Percentiles rank a stretch among this genome's conserved stretches.
phyloP scores from a whole-genome alignment of 805 yeast genomes.

The Starmerella floris region DNA sequence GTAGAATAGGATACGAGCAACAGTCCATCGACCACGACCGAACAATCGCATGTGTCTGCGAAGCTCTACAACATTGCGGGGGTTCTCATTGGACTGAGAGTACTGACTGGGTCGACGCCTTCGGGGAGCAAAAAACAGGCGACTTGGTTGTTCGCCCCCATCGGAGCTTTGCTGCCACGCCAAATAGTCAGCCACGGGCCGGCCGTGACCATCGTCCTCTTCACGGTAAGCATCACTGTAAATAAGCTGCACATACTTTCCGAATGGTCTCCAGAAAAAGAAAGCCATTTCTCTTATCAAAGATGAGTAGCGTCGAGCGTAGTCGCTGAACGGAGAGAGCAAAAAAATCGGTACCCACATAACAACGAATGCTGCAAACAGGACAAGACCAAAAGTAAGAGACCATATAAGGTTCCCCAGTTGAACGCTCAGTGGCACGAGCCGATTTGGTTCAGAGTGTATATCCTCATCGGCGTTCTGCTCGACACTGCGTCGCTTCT shows the following conservation, averaged over 20 bases:
- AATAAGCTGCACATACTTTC: slow-evolving; percentile 66
- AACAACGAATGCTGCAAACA: slow-evolving; percentile 29
- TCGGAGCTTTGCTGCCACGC: slow-evolving; percentile 53
- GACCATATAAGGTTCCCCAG: slow-evolving; percentile 66
- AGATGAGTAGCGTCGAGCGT: slow-evolving; percentile 46
- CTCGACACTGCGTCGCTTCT: slow-evolving; percentile 83
- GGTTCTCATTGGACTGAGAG: not conserved
- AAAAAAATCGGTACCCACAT: slow-evolving; percentile 38
- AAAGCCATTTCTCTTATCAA: slow-evolving; percentile 26
- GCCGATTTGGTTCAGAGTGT: slow-evolving; percentile 51
- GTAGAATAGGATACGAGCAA: slow-evolving; percentile 69
- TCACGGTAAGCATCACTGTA: slow-evolving; percentile 67
- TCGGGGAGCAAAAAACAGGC: slow-evolving; percentile 64
- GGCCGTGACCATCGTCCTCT: slow-evolving; percentile 84
- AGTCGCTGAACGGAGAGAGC: slow-evolving; percentile 26
- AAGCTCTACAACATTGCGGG: not conserved
- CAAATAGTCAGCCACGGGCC: slow-evolving; percentile 69
- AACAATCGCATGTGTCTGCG: slow-evolving; percentile 41
- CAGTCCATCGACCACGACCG: slow-evolving; percentile 86
- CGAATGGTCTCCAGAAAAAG: slow-evolving; percentile 58
- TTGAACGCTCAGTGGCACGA: slow-evolving; percentile 47
- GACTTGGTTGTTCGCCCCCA: slow-evolving; percentile 16
- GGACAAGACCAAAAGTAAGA: slow-evolving; percentile 51
- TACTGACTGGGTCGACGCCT: slow-evolving; percentile 19
- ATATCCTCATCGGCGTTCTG: slow-evolving; percentile 85